Evolutionary conservation across 2,329 filamentous ascomycete genomes (phyloP).

Genomic region (Fusarium sp.): DNA sequence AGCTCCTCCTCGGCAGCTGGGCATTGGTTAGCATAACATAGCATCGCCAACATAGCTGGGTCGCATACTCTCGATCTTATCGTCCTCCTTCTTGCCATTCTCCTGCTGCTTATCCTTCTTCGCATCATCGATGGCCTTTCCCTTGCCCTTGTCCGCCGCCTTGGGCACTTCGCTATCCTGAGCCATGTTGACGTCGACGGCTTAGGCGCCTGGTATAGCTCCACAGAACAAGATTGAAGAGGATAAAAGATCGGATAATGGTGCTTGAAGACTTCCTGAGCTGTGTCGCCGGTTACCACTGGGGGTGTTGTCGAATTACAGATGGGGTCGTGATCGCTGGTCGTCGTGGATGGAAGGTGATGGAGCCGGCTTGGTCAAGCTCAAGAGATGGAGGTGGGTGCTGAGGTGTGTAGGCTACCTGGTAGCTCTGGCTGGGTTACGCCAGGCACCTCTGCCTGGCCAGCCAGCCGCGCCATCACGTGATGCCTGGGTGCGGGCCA

Average conservation of each 20-base stretch:
- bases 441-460: constrained; percentile 60
- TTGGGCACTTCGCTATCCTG: constrained; percentile 91
- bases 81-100: constrained; percentile 84
- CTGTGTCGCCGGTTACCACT: constrained; percentile 18
- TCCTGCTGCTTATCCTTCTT: constrained; percentile 76
- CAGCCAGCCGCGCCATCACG: constrained; percentile 50
- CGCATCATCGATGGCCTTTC: constrained; percentile 81
- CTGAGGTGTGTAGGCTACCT: constrained; percentile 18
- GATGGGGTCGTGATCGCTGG: constrained; percentile 40
- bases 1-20: constrained; percentile 79
- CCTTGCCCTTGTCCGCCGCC: constrained; percentile 94
- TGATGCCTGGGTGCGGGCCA: constrained; percentile 24
- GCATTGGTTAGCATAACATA: constrained; percentile 38
- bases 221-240: constrained; percentile 30
- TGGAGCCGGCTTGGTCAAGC: constrained; percentile 55
- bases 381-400: constrained; percentile 36
- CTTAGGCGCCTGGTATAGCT: constrained; percentile 46
- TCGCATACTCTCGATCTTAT: constrained; percentile 64
- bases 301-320: constrained; percentile 30
- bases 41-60: constrained; percentile 19
- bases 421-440: constrained; percentile 57
- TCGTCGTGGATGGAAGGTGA: constrained; percentile 53
- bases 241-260: constrained; percentile 12
- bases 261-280: constrained; percentile 14
- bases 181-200: constrained; percentile 76